Base-by-base conservation (phyloP, 768 basidiomycete genomes). In the Agrocybe praecox region DNA sequence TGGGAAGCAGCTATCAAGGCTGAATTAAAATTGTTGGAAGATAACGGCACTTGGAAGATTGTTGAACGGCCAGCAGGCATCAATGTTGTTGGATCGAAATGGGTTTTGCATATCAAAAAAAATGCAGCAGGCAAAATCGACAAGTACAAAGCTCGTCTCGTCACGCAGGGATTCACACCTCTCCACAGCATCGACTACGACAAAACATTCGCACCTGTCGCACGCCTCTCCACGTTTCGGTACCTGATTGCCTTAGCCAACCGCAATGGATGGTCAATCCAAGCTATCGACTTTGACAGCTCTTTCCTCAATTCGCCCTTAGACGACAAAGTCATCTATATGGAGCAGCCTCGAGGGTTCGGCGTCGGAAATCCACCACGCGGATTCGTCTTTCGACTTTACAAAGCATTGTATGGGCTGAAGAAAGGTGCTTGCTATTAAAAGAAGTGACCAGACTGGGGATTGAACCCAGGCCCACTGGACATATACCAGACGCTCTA, bases 211-310 rank as follows among this genome's bases (percentile, higher is more conserved):
- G 63, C 66, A 0, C 74, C 71, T 5, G 65, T 72, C 29, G 65
- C 66, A 1, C 59, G 60, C 12, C 52, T 72, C 0, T 55, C 65
- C 0, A 71, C 70, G 0, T 61, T 74, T 10, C 64, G 62, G 0
- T 46, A 65, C 1, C 51, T 70, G 1, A 62, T 79, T 2, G 73
- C 76, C 0, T 51, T 78, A 4, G 69, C 77, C 0, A 72, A 76
- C 0, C 18, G 19, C 0, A n/a, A 66, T 2, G 60, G 74, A 57
- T 65, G 69, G 46, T 69, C 76, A 43, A 29, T 80, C 1, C 64
- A 77, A 53, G 71, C 67, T 36, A 67, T 78, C 18, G 75, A 81
- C 57, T 68, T 80, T 48, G 74, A 76, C 23, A 66, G 66, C 0
- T 76, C 76, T 0, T 82, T 72, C 62, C 70, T 82, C 0, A 76